A percentile compares a stretch with the other conserved stretches of the same genome.
These are phyloP conservation scores for Botryotinia calthae DNA, from an alignment of 2,329 filamentous ascomycete species.

Conservation along the genomic window DNA sequence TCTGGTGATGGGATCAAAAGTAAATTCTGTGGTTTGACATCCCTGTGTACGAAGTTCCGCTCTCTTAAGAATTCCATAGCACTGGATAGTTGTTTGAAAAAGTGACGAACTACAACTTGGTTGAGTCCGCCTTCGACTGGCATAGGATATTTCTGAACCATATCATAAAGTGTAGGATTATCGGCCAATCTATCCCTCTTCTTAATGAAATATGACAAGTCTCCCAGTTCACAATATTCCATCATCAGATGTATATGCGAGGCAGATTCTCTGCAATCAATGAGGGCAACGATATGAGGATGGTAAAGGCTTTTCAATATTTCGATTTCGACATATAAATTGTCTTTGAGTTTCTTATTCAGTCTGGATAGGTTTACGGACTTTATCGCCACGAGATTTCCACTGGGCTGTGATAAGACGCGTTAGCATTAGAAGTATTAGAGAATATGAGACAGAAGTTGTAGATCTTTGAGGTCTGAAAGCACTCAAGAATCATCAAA, in stretches of 20 bases:
- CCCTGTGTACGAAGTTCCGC: slow-evolving; percentile 88
- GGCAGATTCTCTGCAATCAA: slow-evolving; percentile 85
- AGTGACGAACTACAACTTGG: slow-evolving; percentile 95
- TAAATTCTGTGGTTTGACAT: slow-evolving; percentile 96
- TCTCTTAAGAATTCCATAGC: slow-evolving; percentile 84
- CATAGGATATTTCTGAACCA: slow-evolving; percentile 91
- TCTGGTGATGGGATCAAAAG: slow-evolving; percentile 79
- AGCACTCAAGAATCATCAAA: not conserved
- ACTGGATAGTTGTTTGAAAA: slow-evolving; percentile 90
- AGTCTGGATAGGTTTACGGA: slow-evolving; percentile 88
- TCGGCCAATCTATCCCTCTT: slow-evolving; percentile 78
- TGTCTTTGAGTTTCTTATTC: slow-evolving; percentile 94
- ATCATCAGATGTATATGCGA: slow-evolving; percentile 95
- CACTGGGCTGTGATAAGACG: slow-evolving; percentile 59
- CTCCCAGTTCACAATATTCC: slow-evolving; percentile 96
- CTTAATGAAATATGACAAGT: slow-evolving; percentile 94
- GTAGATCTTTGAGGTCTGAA: not conserved
- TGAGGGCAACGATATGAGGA: slow-evolving; percentile 93
- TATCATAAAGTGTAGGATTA: slow-evolving; percentile 79
- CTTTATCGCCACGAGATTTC: slow-evolving; percentile 89
- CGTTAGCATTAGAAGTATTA: slow-evolving; percentile 26
- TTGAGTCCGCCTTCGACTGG: slow-evolving; percentile 80
- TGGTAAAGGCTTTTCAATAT: slow-evolving; percentile 93
- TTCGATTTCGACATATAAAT: slow-evolving; percentile 90
- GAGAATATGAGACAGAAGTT: slow-evolving; percentile 15